Evolutionary conservation across 371 early-diverging fungal species (phyloP), one percentile per base, ranked within the genome.

Genomic region (Furculomyces boomerangus): DNA sequence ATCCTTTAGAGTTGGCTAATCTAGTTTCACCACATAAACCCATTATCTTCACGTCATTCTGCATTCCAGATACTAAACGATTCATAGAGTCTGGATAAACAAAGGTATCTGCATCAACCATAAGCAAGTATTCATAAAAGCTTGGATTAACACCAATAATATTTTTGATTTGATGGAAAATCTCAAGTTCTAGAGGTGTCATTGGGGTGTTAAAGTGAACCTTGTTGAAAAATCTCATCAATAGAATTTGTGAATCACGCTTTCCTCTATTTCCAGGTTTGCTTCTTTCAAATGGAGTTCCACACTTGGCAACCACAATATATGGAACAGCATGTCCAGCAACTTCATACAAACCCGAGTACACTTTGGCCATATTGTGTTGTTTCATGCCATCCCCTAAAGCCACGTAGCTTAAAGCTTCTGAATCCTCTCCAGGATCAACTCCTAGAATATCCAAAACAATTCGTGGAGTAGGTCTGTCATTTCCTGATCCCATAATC

Each of bases 251-350:
- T 29, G 96, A 93, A 74, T 99, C 99, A 63, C 99, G 87, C 76
- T 99, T 99, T 61, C 99, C 99, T 43, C 99, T 76, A 68, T 99
- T 99, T n/a, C 95, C 97, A 10, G 91, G 82, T 63, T 84, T 86
- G 51, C 75, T 73, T 53, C 79, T 75, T 65, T 88, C 88, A 24
- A 74, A 75, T 0, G 84, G 80, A 30, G 76, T 78, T 51, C 98
- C 98, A 43, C 81, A 81, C 76, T 99, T 99, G 68, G 84, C 90
- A 2, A 99, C 76, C 0, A 97, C 90, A 54, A 99, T 71, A 59
- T 89, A 96, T 0, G 97, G 95, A 3, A 94, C 86, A 37, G 84
- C 78, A 49, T 87, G 90, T 10, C 88, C 94, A 57, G 75, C 80
- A 54, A 79, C 77, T 63, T 89, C 86, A 70, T 98, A 99, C 31